Conservation (phyloP, 352 stramenopile species). For the Phytopythium litorale region DNA sequence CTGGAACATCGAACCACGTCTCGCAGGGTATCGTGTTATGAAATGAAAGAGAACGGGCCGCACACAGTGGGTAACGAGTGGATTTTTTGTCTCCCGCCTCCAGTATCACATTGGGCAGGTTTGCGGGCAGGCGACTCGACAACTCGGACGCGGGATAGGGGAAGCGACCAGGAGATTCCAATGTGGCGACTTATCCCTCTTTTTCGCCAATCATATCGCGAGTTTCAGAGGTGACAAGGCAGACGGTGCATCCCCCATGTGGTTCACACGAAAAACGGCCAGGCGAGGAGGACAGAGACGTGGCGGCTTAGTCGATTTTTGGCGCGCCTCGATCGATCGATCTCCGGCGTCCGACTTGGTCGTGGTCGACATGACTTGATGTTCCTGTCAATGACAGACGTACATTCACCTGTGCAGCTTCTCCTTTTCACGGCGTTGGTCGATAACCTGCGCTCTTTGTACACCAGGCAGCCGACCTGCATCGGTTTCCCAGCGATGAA, state of each 20-base stretch:
- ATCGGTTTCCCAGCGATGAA: not conserved
- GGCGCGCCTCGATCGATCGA: not conserved
- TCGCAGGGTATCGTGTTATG: not conserved
- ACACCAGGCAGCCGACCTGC: not conserved
- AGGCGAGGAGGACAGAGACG: not conserved
- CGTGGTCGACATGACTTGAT: too few relatives aligned
- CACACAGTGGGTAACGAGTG: not conserved
- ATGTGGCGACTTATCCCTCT: not conserved
- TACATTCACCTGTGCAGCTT: too few relatives aligned
- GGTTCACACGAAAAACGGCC: not conserved
- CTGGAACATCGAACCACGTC: not conserved
- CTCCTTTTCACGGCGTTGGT: too few relatives aligned
- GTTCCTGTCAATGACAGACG: too few relatives aligned
- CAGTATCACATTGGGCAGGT: not conserved
- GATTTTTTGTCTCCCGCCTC: conserved; percentile 1
- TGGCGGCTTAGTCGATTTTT: conserved; percentile 3
- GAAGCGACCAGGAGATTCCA: not conserved
- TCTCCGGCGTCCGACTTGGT: not conserved
- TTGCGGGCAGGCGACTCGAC: not conserved
- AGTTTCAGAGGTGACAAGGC: not conserved
- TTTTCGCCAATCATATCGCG: not conserved
- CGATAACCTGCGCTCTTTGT: not conserved
- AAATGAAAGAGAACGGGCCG: not conserved
- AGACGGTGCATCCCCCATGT: not conserved
- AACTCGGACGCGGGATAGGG: too few relatives aligned